Base-by-base conservation (phyloP, 345 rosid genomes). In the Psidium guajava region DNA sequence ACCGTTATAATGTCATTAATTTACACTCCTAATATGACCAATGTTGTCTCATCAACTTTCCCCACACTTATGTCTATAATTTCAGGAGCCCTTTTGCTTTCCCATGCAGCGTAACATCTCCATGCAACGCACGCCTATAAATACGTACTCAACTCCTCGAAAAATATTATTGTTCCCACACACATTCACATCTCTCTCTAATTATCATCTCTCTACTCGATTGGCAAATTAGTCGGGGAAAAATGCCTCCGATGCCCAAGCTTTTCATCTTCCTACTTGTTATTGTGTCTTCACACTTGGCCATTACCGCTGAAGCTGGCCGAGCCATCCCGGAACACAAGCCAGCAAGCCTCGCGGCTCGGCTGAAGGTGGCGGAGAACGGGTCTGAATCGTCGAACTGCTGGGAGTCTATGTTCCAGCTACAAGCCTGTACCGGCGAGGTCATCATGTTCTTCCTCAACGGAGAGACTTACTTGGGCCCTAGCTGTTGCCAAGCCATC, bases 361-460 rank as follows among this genome's bases (percentile, higher is more conserved):
- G 98, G 22, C 85, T 94, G 83, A 93, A 89, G 61, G 82, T 94
- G 57, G 94, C 90, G 15, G 92, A 88, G 40, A 27, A 92, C 86
- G 92, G 88, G 73, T 64, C 75, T 25, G 93, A 89, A 53, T 87
- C 96, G 12, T 21, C 92, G 0, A 86, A 86, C 82, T 96, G 98
- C 84, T 95, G 98, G 98, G 96, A 90, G 83, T 93, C 98, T 27
- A 49, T 95, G 89, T 86, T 93, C 80, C 92, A 93, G 88, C 95
- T 95, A 18, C 95, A 95, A 84, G 88, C 96, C n/a, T 95, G 99
- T 80, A 91, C 95, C 0, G 98, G 95, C 2, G 98, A 94, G 90
- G 86, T 96, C 6, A 84, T 93, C 54, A n/a, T 92, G 64, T 96
- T 96, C 88, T 96, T 96, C 86, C 88, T 95, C 83, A 92, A 94